Conservation (phyloP, 2,329 filamentous ascomycete species). For the Penicillium brevicompactum region DNA sequence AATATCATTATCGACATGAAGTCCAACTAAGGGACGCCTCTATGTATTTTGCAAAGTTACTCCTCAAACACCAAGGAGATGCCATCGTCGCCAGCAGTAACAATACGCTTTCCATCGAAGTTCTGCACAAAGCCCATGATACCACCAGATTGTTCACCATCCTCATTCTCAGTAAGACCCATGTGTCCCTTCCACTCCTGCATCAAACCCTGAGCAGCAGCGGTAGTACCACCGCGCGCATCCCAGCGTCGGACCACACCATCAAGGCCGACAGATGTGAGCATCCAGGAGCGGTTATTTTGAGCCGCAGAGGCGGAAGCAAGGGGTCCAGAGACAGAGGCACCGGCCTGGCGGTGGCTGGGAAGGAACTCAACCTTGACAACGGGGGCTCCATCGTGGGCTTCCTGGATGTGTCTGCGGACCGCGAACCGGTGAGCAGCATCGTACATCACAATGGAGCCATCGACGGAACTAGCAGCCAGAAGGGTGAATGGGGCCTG, state of each 20-base stretch:
- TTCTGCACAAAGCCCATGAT: slow-evolving; percentile 87
- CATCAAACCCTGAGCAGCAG: slow-evolving; percentile 69
- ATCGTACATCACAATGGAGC: slow-evolving; percentile 81
- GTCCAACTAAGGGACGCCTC: background rate
- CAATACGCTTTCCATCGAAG: slow-evolving; percentile 70
- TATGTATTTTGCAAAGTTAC: slow-evolving; percentile 17
- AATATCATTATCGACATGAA: slow-evolving; percentile 28
- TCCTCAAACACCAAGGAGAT: slow-evolving; percentile 51
- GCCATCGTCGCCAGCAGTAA: slow-evolving; percentile 88
- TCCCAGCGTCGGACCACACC: slow-evolving; percentile 92
- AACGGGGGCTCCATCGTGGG: slow-evolving; percentile 85
- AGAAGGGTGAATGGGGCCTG: slow-evolving; percentile 63
- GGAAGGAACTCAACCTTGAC: slow-evolving; percentile 87
- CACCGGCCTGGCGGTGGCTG: slow-evolving; percentile 43
- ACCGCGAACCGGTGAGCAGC: slow-evolving; percentile 82
- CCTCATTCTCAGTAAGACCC: slow-evolving; percentile 48
- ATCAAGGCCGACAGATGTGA: slow-evolving; percentile 90
- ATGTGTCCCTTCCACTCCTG: slow-evolving; percentile 88
- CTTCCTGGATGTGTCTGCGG: slow-evolving; percentile 77
- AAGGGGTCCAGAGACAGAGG: slow-evolving; percentile 27
- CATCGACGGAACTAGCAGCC: slow-evolving; percentile 66
- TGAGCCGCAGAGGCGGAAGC: slow-evolving; percentile 27
- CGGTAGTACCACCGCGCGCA: slow-evolving; percentile 66
- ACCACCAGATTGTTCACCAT: slow-evolving; percentile 78
- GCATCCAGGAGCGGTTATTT: slow-evolving; percentile 61